phyloP scores from a whole-genome alignment of 2,329 filamentous ascomycete genomes.

The Hypomyces rosellus region DNA sequence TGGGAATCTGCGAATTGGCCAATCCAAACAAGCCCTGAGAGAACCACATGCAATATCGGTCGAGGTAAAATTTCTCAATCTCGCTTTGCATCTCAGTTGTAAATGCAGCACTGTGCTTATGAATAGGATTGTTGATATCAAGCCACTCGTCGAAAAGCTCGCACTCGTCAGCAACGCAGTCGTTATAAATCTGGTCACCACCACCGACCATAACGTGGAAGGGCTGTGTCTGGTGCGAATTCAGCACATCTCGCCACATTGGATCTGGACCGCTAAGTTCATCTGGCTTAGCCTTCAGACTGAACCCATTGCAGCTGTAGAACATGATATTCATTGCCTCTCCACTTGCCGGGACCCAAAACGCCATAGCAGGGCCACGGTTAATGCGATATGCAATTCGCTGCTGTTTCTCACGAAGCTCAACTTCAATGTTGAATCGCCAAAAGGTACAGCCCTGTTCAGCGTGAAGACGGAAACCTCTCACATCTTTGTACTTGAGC shows the following conservation, averaged over 20 bases:
- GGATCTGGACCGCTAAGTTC: conserved; percentile 88
- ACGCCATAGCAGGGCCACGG: conserved; percentile 76
- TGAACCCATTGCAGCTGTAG: conserved; percentile 96
- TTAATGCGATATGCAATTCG: conserved; percentile 96
- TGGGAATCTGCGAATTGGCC: conserved; percentile 89
- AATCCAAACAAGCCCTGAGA: conserved; percentile 92
- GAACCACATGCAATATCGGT: conserved; percentile 91
- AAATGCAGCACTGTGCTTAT: conserved; percentile 76
- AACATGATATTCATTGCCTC: conserved; percentile 99
- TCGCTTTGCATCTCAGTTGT: conserved; percentile 79
- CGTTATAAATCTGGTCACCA: conserved; percentile 96
- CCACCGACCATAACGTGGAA: conserved; percentile 99
- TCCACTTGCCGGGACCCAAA: conserved; percentile 84
- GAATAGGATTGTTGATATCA: conserved; percentile 66
- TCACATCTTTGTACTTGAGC: conserved; percentile 76
- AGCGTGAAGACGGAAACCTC: conserved; percentile 73
- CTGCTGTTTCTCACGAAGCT: conserved; percentile 70
- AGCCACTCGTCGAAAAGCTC: conserved; percentile 78
- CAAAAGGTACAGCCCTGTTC: conserved; percentile 92
- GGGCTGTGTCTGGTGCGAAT: conserved; percentile 80
- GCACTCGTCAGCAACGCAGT: conserved; percentile 70
- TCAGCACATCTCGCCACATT: conserved; percentile 92
- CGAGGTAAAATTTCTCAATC: conserved; percentile 79
- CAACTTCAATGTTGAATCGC: conserved; percentile 92
- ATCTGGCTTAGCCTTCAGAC: conserved; percentile 67